These are phyloP conservation scores for Cenchrus purpureus DNA, from an alignment of 176 grass and related monocot genomes.

Conservation along the genomic window DNA sequence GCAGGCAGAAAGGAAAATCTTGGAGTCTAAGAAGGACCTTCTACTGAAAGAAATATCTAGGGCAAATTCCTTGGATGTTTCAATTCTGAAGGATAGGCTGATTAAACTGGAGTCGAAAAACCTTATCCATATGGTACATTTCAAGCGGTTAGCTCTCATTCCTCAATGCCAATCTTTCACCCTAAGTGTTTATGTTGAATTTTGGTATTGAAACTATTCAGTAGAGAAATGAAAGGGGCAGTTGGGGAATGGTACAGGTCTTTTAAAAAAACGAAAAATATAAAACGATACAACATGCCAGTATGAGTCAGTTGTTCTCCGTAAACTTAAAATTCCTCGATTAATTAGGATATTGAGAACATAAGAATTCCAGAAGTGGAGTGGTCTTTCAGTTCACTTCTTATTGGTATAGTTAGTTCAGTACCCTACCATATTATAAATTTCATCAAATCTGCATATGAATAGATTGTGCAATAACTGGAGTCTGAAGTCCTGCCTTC, in stretches of 20 bases:
- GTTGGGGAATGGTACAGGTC: not conserved
- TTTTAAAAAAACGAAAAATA: not conserved
- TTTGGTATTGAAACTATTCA: slow-evolving; percentile 9
- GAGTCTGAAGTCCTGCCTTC: slow-evolving; percentile 1
- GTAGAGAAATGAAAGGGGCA: slow-evolving; percentile 13
- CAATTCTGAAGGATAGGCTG: slow-evolving; percentile 64
- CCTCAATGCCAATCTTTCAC: not conserved
- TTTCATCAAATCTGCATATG: not conserved
- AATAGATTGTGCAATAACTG: slow-evolving; percentile 3
- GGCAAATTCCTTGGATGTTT: slow-evolving; percentile 51
- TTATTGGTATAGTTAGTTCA: slow-evolving; percentile 13
- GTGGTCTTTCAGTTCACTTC: slow-evolving; percentile 8
- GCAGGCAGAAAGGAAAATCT: slow-evolving; percentile 93
- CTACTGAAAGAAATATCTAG: slow-evolving; percentile 63
- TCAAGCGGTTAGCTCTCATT: slow-evolving; percentile 74
- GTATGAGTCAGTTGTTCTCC: not conserved
- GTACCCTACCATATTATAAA: slow-evolving; percentile 4
- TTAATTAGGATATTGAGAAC: slow-evolving; percentile 5
- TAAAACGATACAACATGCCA: not conserved
- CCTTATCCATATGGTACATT: slow-evolving; percentile 73
- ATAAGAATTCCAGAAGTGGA: not conserved
- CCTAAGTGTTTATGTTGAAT: not conserved
- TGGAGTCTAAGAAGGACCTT: slow-evolving; percentile 84
- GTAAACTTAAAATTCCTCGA: slow-evolving; percentile 8
- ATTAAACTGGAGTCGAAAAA: slow-evolving; percentile 67